These are phyloP conservation scores for Yamadazyma laniorum DNA, from an alignment of 805 yeast genomes.

Conservation along the genomic window DNA sequence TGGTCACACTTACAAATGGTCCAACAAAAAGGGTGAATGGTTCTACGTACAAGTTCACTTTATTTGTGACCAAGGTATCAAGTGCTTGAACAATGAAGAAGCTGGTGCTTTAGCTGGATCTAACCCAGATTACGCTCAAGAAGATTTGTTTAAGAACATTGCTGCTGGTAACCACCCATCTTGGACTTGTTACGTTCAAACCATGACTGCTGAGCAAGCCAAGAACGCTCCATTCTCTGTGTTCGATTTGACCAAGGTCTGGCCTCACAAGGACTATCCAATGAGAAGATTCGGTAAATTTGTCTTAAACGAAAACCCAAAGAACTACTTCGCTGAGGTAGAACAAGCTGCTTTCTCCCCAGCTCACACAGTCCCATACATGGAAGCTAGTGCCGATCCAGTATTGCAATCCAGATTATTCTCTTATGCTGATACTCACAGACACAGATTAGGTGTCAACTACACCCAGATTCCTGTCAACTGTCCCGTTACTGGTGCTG, in stretches of 20 bases:
- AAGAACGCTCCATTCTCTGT: slow-evolving; percentile 73
- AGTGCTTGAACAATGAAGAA: slow-evolving; percentile 56
- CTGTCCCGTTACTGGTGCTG: slow-evolving; percentile 58
- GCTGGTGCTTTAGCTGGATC: slow-evolving; percentile 66
- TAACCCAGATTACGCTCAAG: slow-evolving; percentile 78
- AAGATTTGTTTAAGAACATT: slow-evolving; percentile 75
- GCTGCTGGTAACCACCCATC: slow-evolving; percentile 75
- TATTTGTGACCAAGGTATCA: slow-evolving; percentile 59
- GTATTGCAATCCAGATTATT: slow-evolving; percentile 73
- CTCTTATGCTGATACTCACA: slow-evolving; percentile 73
- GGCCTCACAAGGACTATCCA: slow-evolving; percentile 88
- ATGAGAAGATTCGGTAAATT: slow-evolving; percentile 79
- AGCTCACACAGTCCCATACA: slow-evolving; percentile 67
- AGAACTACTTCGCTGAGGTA: slow-evolving; percentile 76
- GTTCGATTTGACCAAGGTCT: slow-evolving; percentile 84
- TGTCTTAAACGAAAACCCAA: slow-evolving; percentile 76
- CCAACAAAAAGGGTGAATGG: slow-evolving; percentile 72
- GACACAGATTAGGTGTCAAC: slow-evolving; percentile 71
- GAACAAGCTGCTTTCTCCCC: slow-evolving; percentile 67
- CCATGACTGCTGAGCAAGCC: slow-evolving; percentile 82
- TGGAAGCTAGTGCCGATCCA: slow-evolving; percentile 74
- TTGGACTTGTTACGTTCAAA: slow-evolving; percentile 82
- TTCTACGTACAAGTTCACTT: slow-evolving; percentile 75
- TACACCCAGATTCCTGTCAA: slow-evolving; percentile 85
- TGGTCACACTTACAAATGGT: slow-evolving; percentile 81